Conservation (phyloP, 148 eudicot species). For the Hydrangea macrophylla region DNA sequence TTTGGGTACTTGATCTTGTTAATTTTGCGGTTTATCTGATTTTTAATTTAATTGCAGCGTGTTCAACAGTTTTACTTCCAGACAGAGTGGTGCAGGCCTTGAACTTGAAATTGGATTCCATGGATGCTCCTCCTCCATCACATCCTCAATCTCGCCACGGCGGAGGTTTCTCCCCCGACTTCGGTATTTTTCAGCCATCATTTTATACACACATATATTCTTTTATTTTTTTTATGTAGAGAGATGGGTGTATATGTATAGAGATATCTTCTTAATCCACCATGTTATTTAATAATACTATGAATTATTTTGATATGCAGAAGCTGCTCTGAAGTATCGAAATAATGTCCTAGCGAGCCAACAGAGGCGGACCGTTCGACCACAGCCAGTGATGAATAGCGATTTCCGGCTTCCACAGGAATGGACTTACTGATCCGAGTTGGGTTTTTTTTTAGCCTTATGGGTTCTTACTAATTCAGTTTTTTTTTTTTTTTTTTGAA, state of each 20-base stretch:
- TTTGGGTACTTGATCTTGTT: not conserved
- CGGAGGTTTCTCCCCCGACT: slow-evolving; percentile 4
- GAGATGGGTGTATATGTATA: not conserved
- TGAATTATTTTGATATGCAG: slow-evolving; percentile 1
- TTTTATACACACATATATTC: not conserved
- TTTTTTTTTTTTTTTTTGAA: too few relatives aligned
- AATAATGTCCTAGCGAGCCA: slow-evolving; percentile 18
- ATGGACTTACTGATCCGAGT: slow-evolving; percentile 43
- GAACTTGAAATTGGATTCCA: slow-evolving; percentile 38
- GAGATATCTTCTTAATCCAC: too few relatives aligned
- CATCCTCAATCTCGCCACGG: slow-evolving; percentile 11
- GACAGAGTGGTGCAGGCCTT: slow-evolving; percentile 52
- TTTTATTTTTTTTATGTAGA: not conserved
- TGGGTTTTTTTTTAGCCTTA: not conserved
- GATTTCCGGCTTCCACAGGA: slow-evolving; percentile 50
- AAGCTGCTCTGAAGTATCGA: slow-evolving; percentile 21
- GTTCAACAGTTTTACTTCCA: slow-evolving; percentile 44
- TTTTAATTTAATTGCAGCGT: slow-evolving; percentile 15
- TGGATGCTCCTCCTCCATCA: slow-evolving; percentile 22
- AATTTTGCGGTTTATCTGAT: too few relatives aligned
- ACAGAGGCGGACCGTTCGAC: slow-evolving; percentile 17
- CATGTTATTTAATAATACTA: too few relatives aligned
- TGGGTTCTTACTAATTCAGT: too few relatives aligned
- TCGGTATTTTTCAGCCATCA: slow-evolving; percentile 19
- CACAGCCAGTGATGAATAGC: slow-evolving; percentile 9